Evolutionary conservation across 352 stramenopile genomes (phyloP), one percentile per base, ranked within the genome.

Genomic region (Globisporangium takayamanum): DNA sequence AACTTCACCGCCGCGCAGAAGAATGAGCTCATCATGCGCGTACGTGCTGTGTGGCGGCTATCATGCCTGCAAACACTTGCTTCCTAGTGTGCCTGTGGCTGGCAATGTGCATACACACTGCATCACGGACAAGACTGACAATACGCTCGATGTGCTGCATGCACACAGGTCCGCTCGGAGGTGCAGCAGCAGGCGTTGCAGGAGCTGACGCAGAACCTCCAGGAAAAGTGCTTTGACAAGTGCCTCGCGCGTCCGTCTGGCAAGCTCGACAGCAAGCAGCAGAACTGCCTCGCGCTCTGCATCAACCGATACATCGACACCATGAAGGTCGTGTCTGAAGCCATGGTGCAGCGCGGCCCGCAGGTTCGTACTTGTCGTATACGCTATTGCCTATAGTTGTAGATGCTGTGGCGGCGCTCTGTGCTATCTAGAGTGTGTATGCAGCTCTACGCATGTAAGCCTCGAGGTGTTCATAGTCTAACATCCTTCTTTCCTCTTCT

Each of bases 201-300:
- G 70, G 84, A 93, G 62, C 66, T 95, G 65, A 94, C 84, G 53
- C 79, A 89, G 71, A 92, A 83, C 62, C 60, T 96, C 50, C 84
- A 94, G 71, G 82, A 93, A 57, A 96, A 96, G 66, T 96, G 87
- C 68, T 96, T 96, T 62, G 84, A 96, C 73, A 92, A 94, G 71
- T 96, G 87, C 75, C 78, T 96, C 67, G 76, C 83, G 46, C 79
- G 70, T 55, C 72, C 87, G 20, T 84, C 80, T 57, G 80, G 79
- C 62, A 93, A 92, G 72, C 70, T 96, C 42, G 84, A 92, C 67
- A 83, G 78, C 77, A 96, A 96, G 78, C 84, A 96, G 74, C 86
- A 96, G 72, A 92, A 92, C 67, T 96, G 87, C 75, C 64, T 96
- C 33, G 81, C 81, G 53, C 69, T 94, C 49, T 96, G 87, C 66